Evolutionary conservation across 106 monocot species (phyloP).

Genomic region (Alisma plantagoaquatica): DNA sequence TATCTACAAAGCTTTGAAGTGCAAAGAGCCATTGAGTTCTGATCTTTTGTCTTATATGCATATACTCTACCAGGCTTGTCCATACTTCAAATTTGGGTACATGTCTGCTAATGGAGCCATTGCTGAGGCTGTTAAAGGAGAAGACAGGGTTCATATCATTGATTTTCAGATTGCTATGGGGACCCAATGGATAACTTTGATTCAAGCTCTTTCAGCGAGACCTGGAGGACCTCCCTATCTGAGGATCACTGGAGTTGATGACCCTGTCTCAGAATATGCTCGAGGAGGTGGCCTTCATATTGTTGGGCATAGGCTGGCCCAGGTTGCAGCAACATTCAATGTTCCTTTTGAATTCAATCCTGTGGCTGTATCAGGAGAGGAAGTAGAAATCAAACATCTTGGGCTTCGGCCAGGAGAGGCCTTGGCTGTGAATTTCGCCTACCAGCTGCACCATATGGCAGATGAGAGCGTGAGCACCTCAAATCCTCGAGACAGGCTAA

Average conservation of each 20-base stretch:
- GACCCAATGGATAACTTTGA: constrained; percentile 76
- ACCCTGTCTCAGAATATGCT: constrained; percentile 55
- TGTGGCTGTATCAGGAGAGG: constrained; percentile 32
- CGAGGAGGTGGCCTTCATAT: constrained; percentile 68
- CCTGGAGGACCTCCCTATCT: constrained; percentile 81
- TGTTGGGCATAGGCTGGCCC: constrained; percentile 50
- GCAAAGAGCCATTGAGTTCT: constrained; percentile 65
- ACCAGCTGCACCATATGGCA: constrained; percentile 73
- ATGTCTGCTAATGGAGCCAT: constrained; percentile 96
- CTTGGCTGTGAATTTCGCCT: constrained; percentile 79
- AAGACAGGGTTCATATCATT: constrained; percentile 66
- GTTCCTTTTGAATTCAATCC: constrained; percentile 78
- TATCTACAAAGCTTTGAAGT: constrained; percentile 82
- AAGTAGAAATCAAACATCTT: constrained; percentile 48
- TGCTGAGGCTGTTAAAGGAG: constrained; percentile 66
- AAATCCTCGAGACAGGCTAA: constrained; percentile 72
- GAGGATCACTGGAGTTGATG: constrained; percentile 82
- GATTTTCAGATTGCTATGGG: constrained; percentile 97
- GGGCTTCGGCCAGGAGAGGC: constrained; percentile 46
- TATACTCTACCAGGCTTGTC: constrained; percentile 74
- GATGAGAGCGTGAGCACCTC: constrained; percentile 78
- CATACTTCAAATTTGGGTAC: constrained; percentile 91
- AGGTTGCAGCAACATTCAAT: constrained; percentile 40
- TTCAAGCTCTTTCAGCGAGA: constrained; percentile 68
- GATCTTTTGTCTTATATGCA: constrained; percentile 94